Percentiles rank a stretch among this genome's conserved stretches.
Evolutionary conservation across 306 rosid species (phyloP).

Genomic region (Gynostemma pentaphyllum): DNA sequence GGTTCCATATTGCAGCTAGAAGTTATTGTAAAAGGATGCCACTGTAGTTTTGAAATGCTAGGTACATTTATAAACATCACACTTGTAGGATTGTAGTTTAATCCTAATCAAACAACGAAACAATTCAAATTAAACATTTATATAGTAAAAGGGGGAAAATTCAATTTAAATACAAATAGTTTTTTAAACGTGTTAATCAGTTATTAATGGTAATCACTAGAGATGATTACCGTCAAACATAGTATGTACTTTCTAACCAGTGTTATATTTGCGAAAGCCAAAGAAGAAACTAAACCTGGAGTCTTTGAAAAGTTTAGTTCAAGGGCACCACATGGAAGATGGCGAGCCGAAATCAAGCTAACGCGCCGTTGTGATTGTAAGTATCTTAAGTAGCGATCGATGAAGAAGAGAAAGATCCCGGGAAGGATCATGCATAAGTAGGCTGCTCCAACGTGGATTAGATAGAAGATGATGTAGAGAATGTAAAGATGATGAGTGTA

Average conservation of each 20-base stretch:
- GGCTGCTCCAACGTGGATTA: constrained; percentile 40
- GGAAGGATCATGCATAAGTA: constrained; percentile 49
- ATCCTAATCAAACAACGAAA: constrained; percentile 20
- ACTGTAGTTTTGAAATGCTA: constrained; percentile 53
- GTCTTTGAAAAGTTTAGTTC: constrained; percentile 56
- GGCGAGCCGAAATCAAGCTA: constrained; percentile 36
- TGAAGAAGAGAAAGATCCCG: constrained; percentile 51
- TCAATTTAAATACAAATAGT: too few species aligned
- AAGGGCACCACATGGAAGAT: constrained; percentile 33
- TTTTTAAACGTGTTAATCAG: too few species aligned
- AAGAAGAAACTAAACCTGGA: constrained; percentile 18
- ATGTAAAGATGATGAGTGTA: constrained; percentile 58
- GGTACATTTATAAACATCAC: constrained; percentile 57
- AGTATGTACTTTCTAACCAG: too few species aligned
- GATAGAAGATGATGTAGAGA: constrained; percentile 45
- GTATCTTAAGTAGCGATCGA: constrained; percentile 50
- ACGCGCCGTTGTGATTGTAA: constrained; percentile 41
- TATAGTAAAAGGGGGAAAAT: neutral
- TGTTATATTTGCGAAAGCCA: too few species aligned
- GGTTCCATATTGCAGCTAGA: constrained; percentile 45
- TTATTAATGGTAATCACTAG: too few species aligned
- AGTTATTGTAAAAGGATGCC: constrained; percentile 77
- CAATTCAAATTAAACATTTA: neutral
- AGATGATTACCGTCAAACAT: too few species aligned
- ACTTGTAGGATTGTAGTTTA: constrained; percentile 49